A percentile compares a stretch with the other conserved stretches of the same genome.
These are phyloP conservation scores for Withania somnifera DNA, from an alignment of 305 asterid species.

Conservation along the genomic window DNA sequence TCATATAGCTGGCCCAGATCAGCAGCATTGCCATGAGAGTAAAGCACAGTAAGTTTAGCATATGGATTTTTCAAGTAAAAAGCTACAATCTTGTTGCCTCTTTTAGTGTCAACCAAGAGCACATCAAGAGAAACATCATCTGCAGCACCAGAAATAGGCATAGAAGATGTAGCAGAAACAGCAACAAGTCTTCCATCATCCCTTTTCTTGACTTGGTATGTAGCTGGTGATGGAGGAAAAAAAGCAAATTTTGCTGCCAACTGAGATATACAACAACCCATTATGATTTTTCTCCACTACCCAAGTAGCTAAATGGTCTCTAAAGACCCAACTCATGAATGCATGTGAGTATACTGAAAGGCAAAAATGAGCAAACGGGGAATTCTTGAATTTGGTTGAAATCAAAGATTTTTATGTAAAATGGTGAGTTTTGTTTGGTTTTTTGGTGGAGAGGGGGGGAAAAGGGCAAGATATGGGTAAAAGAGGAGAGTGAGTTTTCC, in stretches of 20 bases:
- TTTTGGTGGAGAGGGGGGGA: not conserved
- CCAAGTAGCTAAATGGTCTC: constrained; percentile 7
- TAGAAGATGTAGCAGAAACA: constrained; percentile 55
- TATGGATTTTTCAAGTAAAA: constrained; percentile 75
- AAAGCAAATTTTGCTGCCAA: constrained; percentile 93
- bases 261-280: constrained; percentile 86
- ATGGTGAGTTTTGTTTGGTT: not conserved
- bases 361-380: not conserved
- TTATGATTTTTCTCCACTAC: not conserved
- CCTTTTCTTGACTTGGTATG: constrained; percentile 67
- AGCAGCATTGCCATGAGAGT: constrained; percentile 97
- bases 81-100: constrained; percentile 83
- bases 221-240: constrained; percentile 88
- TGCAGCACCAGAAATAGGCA: constrained; percentile 43
- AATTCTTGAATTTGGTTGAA: not conserved
- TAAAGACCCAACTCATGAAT: constrained; percentile 40
- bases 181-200: constrained; percentile 71
- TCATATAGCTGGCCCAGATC: constrained; percentile 97
- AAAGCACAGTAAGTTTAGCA: constrained; percentile 76
- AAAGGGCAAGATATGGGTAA: not conserved
- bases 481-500: not conserved
- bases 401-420: not conserved
- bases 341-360: not conserved
- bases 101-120: constrained; percentile 45
- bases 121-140: constrained; percentile 73